Evolutionary conservation across 2,329 filamentous ascomycete genomes (phyloP), one percentile per base, ranked within the genome.

Genomic region (Harringtonia aguacate): DNA sequence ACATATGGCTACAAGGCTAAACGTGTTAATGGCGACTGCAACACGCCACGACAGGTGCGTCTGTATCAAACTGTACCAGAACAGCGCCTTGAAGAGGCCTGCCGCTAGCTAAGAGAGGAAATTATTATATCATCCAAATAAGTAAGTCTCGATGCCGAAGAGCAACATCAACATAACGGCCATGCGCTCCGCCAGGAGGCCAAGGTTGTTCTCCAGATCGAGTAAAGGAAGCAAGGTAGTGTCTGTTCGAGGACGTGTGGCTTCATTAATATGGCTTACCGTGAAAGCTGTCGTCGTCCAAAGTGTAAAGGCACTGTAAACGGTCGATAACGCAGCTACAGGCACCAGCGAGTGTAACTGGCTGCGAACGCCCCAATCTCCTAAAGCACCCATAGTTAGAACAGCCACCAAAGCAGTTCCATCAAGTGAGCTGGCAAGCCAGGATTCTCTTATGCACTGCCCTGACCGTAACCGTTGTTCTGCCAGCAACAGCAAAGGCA

Each of bases 21-120:
- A 47, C 6, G 45, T 31, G 4, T 13, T 24, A 6, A 44, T 36
- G 21, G 37, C 18, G n/a, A 38, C 17, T 13, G 41, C 41, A 15
- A 41, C 20, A n/a, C 31, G 45, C 41, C 45, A 46, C 10, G 44
- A 35, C 12, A 18, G n/a, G 12, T 36, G 21, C n/a, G 20, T 29
- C n/a, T 24, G 39, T 28, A 40, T 13, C 28, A 33, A 18, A 12
- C 20, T 4, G 20, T 31, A 22, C 39, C 39, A 40, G 8, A 17
- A 20, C 18, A 27, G 13, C 12, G 28, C 39, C 30, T 40, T 40
- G 28, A 28, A 17, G 10, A 40, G 13, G 18, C 39, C 39, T 3
- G 22, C 20, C 18, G 17, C 14, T 4, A 33, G 17, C 17, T 22
- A 17, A 3, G n/a, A 12, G 14, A 29, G 14, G 6, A 15, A n/a